phyloP scores from a whole-genome alignment of 176 grass and related monocot genomes.

The Hyparrhenia diplandra region DNA sequence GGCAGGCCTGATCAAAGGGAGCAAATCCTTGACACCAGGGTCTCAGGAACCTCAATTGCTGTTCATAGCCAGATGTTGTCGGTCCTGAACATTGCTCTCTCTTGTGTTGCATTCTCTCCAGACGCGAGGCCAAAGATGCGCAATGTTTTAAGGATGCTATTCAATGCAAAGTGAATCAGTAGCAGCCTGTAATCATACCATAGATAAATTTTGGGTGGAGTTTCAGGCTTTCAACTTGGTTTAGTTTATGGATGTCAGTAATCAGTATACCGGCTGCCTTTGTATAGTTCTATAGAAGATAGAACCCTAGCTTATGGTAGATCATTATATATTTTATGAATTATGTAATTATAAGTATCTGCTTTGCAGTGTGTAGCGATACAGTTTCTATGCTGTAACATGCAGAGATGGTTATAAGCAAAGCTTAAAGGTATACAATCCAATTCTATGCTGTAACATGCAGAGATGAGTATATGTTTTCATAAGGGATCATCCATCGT shows the following conservation, averaged over 20 bases:
- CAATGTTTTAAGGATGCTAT: slow-evolving; percentile 58
- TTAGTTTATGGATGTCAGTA: background rate
- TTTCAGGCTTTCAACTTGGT: slow-evolving; percentile 8
- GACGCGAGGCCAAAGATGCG: slow-evolving; percentile 73
- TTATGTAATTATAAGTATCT: slow-evolving; percentile 10
- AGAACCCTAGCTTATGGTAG: slow-evolving; percentile 7
- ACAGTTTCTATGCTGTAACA: background rate
- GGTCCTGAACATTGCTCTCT: slow-evolving; percentile 64
- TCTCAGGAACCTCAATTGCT: slow-evolving; percentile 47
- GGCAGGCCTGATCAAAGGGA: slow-evolving; percentile 51
- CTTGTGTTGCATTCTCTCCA: slow-evolving; percentile 57
- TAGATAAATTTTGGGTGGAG: slow-evolving; percentile 23
- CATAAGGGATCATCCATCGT: too few species aligned
- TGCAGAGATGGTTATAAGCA: background rate
- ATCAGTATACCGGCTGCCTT: background rate
- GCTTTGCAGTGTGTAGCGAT: background rate
- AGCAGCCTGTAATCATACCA: background rate
- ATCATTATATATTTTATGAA: slow-evolving; percentile 6
- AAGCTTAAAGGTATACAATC: too few species aligned
- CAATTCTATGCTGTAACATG: too few species aligned
- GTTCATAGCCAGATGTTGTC: slow-evolving; percentile 75
- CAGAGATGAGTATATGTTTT: too few species aligned
- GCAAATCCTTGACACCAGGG: slow-evolving; percentile 67
- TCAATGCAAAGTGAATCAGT: slow-evolving; percentile 51
- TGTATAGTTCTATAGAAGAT: slow-evolving; percentile 20